Base-by-base conservation (phyloP, 177 flowering plant genomes). In the Telopea speciosissima region DNA sequence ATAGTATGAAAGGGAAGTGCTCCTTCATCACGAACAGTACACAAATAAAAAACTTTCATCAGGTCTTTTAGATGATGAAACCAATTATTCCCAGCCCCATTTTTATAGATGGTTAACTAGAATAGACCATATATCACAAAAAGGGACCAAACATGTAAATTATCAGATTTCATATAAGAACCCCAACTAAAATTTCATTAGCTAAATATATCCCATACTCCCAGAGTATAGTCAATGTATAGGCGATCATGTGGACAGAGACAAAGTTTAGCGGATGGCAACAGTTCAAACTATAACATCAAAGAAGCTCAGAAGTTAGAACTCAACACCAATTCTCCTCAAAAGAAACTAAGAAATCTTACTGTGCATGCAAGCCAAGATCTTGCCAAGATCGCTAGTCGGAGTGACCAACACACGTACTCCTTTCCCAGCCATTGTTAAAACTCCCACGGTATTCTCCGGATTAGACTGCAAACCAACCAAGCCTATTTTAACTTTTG, bases 371-470 rank as follows among this genome's bases (percentile, higher is more conserved):
- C 97, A 92, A 52, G 89, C 91, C 75, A 95, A 80, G 26, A 95
- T 90, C 81, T 91, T 91, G 58, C 97, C 97, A 40, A 95, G 93
- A 78, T 95, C 97, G 72, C 87, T 83, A 13, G 99, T 93, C 14
- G 96, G 98, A 28, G 98, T 93, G 52, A 87, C 91, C 83, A 95
- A 83, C 60, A 95, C 99, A 31, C 93, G 90, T 73, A 95, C 97
- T 21, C 98, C 98, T 81, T 90, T 95, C 1, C 98, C 98, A 1
- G 96, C 97, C 99, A 95, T 95, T 31, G 99, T 95, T 63, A 95
- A 69, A 66, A 92, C 76, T 36, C 97, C 99, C 26, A 95, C 97
- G 0, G 97, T 91, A 68, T 92, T 96, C 86, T 93, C 99, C 54
- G 98, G 99, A 82, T 93, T 93, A 13, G 97, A 86, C 99, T 93